Percentiles rank a stretch among this genome's conserved stretches.
Conservation (phyloP, 108 stramenopile species). For the Thalassiosira profunda region DNA sequence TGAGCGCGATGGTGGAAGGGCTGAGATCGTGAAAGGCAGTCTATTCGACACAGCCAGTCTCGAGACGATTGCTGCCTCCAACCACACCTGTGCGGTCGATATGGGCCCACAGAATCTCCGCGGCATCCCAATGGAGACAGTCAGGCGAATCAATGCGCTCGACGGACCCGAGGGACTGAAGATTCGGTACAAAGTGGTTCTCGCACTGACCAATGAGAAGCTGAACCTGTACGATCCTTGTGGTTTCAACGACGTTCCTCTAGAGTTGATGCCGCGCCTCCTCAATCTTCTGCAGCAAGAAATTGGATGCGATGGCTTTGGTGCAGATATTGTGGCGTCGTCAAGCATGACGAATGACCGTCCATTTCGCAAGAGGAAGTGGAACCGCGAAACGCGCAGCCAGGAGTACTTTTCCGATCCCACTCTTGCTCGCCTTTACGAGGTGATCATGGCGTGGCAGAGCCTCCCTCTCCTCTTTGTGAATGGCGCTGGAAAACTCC, state of each 20-base stretch:
- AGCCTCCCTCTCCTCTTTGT: background rate
- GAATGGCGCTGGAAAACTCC: background rate
- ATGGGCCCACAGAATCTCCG: background rate
- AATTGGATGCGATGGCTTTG: background rate
- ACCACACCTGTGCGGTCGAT: constrained; percentile 15
- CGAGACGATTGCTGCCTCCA: constrained; percentile 6
- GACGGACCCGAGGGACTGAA: background rate
- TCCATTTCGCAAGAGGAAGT: too few relatives aligned
- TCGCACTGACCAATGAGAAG: background rate
- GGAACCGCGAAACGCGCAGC: background rate
- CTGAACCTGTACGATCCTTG: background rate
- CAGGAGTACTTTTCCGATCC: background rate
- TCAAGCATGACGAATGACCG: background rate
- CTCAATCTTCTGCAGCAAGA: background rate
- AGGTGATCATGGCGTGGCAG: background rate
- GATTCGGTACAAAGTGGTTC: background rate
- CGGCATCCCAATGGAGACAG: background rate
- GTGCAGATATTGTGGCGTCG: background rate
- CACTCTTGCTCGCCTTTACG: background rate
- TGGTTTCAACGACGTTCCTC: background rate
- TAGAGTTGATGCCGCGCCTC: background rate
- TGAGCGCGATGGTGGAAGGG: background rate
- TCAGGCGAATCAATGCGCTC: constrained; percentile 1
- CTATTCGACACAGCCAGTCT: constrained; percentile 1
- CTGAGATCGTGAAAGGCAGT: background rate